Percentiles rank a stretch among this genome's conserved stretches.
Conservation (phyloP, 2,329 filamentous ascomycete genomes). For the Chrysoporthe puriensis region DNA sequence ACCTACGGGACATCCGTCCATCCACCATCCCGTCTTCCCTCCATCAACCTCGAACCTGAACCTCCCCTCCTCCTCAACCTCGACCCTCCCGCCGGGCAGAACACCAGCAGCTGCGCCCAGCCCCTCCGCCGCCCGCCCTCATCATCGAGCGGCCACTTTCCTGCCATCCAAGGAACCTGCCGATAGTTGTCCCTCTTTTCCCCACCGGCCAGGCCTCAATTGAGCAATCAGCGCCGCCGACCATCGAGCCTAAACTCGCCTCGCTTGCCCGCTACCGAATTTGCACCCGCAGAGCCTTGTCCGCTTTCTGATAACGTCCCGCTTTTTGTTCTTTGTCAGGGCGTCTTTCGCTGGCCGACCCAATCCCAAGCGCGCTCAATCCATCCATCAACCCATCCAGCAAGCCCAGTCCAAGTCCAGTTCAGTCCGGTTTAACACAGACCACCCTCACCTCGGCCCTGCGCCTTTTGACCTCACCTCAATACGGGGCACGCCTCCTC, state of each 20-base stretch:
- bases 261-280: slow-evolving; percentile 26
- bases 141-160: background rate
- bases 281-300: slow-evolving; percentile 25
- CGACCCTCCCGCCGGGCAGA: background rate
- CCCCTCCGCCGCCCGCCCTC: background rate
- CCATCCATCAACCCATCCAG: slow-evolving; percentile 3
- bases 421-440: slow-evolving; percentile 15
- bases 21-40: background rate
- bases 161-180: background rate
- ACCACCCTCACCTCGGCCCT: slow-evolving; percentile 21
- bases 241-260: slow-evolving; percentile 21
- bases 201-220: slow-evolving; percentile 6
- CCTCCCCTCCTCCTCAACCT: too few relatives aligned
- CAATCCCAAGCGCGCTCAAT: slow-evolving; percentile 13
- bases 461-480: slow-evolving; percentile 14
- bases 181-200: slow-evolving; percentile 5
- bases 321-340: slow-evolving; percentile 30
- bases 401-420: slow-evolving; percentile 5
- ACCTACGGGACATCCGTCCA: background rate
- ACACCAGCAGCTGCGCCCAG: background rate
- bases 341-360: slow-evolving; percentile 27
- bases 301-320: slow-evolving; percentile 30
- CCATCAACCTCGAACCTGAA: too few relatives aligned
- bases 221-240: slow-evolving; percentile 21
- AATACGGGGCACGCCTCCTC: background rate